These are phyloP conservation scores for Boletus smithii DNA, from an alignment of 1,284 basidiomycete species.

Conservation along the genomic window DNA sequence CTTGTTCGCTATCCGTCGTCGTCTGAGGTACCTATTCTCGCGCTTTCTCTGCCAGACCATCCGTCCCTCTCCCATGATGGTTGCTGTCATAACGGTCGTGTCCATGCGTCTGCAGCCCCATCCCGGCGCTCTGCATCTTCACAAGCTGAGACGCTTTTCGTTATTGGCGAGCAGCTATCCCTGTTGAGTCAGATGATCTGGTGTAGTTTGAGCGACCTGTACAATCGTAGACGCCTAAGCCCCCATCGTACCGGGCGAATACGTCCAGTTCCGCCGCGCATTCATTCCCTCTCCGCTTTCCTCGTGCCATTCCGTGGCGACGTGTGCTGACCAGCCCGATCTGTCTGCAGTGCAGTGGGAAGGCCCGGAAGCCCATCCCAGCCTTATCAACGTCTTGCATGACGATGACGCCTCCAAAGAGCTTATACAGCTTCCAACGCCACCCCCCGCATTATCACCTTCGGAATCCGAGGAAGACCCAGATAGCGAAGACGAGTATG, in stretches of 20 bases:
- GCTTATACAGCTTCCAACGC: constrained; percentile 20
- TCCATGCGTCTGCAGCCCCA: constrained; percentile 28
- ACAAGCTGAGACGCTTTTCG: constrained; percentile 35
- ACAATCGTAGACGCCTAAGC: constrained; percentile 26
- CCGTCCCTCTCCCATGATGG: constrained; percentile 30
- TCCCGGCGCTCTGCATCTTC: too few species aligned
- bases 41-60: constrained; percentile 36
- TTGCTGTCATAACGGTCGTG: constrained; percentile 36
- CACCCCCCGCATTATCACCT: constrained; percentile 31
- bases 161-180: constrained; percentile 35
- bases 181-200: constrained; percentile 38
- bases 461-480: constrained; percentile 52
- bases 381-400: constrained; percentile 29
- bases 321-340: constrained; percentile 28
- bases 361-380: constrained; percentile 53
- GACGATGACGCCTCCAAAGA: constrained; percentile 22
- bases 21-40: constrained; percentile 31
- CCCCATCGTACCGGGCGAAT: too few species aligned
- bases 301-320: constrained; percentile 11
- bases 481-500: constrained; percentile 68
- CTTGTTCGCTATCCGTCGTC: constrained; percentile 35
- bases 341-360: constrained; percentile 65
- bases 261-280: not conserved
- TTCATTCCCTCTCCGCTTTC: constrained; percentile 17
- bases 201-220: constrained; percentile 33